These are phyloP conservation scores for Pulveroboletus sp. DNA, from an alignment of 768 basidiomycete genomes.

Conservation along the genomic window DNA sequence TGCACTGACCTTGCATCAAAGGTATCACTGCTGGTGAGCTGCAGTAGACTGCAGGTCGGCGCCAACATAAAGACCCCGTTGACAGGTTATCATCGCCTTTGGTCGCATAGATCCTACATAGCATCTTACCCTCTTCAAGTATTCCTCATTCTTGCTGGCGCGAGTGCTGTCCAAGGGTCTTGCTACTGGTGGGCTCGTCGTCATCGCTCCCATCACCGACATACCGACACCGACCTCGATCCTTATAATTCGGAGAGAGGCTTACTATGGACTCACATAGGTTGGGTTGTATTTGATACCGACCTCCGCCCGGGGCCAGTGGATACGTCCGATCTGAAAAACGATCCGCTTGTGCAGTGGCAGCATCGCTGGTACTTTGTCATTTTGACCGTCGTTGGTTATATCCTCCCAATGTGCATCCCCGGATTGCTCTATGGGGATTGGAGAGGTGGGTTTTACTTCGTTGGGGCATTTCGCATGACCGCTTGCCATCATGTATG, in stretches of 20 bases:
- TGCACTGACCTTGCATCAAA: constrained; percentile 19
- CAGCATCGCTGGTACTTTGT: constrained; percentile 72
- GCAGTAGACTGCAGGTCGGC: neutral
- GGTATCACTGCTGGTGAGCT: constrained; percentile 47
- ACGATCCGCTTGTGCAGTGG: constrained; percentile 67
- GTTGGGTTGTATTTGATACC: constrained; percentile 82
- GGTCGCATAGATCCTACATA: constrained; percentile 82
- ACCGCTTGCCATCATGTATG: constrained; percentile 78
- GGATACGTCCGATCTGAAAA: constrained; percentile 68
- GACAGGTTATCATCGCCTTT: constrained; percentile 75
- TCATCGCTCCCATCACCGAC: constrained; percentile 78
- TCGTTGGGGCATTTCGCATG: constrained; percentile 66
- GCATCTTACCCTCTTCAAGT: constrained; percentile 68
- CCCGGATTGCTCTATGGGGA: constrained; percentile 72
- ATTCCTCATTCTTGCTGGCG: constrained; percentile 66
- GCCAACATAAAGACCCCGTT: constrained; percentile 3
- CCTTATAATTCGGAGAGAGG: constrained; percentile 80
- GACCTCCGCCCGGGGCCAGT: constrained; percentile 63
- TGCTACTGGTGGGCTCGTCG: constrained; percentile 85
- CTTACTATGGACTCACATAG: constrained; percentile 73
- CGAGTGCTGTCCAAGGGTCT: constrained; percentile 82
- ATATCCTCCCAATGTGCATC: constrained; percentile 60
- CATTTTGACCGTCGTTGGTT: constrained; percentile 63
- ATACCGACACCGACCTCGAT: constrained; percentile 84
- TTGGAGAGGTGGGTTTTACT: constrained; percentile 74